These are phyloP conservation scores for Diutina pseudorugosa DNA, from an alignment of 1,139 yeast genomes.

Conservation along the genomic window DNA sequence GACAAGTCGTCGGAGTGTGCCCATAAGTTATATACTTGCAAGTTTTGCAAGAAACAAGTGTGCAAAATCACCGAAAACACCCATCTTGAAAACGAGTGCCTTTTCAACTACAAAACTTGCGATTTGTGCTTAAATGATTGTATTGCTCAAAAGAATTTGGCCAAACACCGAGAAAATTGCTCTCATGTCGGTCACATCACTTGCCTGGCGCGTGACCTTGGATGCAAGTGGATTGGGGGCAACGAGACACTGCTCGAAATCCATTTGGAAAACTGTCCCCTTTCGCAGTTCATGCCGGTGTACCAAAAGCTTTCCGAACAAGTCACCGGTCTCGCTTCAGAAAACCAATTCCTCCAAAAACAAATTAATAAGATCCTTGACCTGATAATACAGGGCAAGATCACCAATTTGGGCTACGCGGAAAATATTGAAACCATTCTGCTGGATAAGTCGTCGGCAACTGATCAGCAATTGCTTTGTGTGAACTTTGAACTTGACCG, in stretches of 20 bases:
- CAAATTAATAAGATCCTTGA: conserved; percentile 37
- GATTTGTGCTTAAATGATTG: conserved; percentile 29
- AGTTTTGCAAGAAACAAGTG: conserved; percentile 24
- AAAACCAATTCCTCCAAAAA: conserved; percentile 20
- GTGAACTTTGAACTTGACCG: conserved; percentile 28
- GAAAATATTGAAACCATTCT: conserved; percentile 34
- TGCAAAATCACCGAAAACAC: conserved; percentile 17
- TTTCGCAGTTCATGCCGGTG: neutral
- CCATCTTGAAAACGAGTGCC: conserved; percentile 31
- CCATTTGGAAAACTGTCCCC: neutral
- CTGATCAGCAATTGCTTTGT: neutral
- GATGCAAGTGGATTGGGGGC: conserved; percentile 29
- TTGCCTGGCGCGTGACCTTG: conserved; percentile 31
- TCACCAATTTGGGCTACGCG: conserved; percentile 39
- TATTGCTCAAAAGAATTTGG: conserved; percentile 23
- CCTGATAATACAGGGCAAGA: conserved; percentile 37
- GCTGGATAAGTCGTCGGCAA: conserved; percentile 5
- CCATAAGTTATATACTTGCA: conserved; percentile 26
- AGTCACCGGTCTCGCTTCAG: conserved; percentile 5
- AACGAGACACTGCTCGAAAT: conserved; percentile 25
- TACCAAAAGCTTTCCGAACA: neutral
- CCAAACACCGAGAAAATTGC: conserved; percentile 25
- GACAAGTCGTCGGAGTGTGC: conserved; percentile 14
- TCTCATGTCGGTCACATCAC: conserved; percentile 18
- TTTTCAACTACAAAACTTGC: conserved; percentile 26